Evolutionary conservation across 73 alveolate species (phyloP), one percentile per base, ranked within the genome.

Genomic region (Paramecium tetraurelia): DNA sequence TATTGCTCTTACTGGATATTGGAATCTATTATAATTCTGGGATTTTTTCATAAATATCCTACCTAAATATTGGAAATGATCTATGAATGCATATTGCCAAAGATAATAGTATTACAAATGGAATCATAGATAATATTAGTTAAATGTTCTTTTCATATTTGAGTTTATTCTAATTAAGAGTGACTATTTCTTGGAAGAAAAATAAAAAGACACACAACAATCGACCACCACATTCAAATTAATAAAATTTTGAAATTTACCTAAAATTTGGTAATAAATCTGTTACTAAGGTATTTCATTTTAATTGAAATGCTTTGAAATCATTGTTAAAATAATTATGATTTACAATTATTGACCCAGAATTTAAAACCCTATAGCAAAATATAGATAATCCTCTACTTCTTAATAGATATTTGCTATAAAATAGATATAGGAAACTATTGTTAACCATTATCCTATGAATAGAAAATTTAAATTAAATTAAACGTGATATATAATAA

Each of bases 291-390:
- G 69, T n/a, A 53, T 53, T 18, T 53, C 31, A 1, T 53, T 18
- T 53, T 53, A 16, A 10, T 0, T n/a, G 31, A 80, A 80, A 31
- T 41, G 50, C 16, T 80, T 80, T 11, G 48, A 41, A 20, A 80
- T 48, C 75, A 80, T 44, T 1, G 90, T 24, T 22, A 43, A 27
- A 0, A 48, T 46, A 44, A 80, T 43, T 4, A 80, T 22, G 3
- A 7, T 31, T 80, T 80, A 48, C 3, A 80, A 41, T 46, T 80
- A 24, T 22, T 44, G 31, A 21, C 68, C 71, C 18, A 80, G 18
- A 38, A 48, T 43, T 20, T 80, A 35, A 35, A 80, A 80, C 6
- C 90, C 90, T 11, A 80, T 80, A 12, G 90, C 90, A 80, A 80
- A 80, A 44, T 43, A 80, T 80, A 80, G 10, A 18, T 43, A 80